Conservation (phyloP, 2,329 filamentous ascomycete genomes). For the Xylaria hypoxylon region DNA sequence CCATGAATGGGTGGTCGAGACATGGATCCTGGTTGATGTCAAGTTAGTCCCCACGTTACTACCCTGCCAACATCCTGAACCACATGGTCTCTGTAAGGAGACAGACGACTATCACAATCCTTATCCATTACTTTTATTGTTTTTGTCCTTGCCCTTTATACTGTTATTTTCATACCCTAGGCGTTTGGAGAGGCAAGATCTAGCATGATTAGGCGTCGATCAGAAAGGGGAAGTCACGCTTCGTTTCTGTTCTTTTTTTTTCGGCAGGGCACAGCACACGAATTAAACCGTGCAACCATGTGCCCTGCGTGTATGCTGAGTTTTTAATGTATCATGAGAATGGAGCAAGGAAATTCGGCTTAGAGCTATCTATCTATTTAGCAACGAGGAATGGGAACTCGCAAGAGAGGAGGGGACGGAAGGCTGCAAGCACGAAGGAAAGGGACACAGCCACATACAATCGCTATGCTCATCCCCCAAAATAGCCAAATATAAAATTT, state of each 20-base stretch:
- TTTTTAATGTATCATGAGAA: conserved; percentile 33
- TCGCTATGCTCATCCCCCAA: conserved; percentile 19
- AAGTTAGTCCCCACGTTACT: not conserved
- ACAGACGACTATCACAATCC: conserved; percentile 35
- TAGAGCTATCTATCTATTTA: conserved; percentile 26
- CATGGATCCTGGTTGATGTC: not conserved
- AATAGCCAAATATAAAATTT: conserved; percentile 22
- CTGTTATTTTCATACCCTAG: conserved; percentile 39
- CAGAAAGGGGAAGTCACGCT: conserved; percentile 43
- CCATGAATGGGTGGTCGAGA: not conserved
- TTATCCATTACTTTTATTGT: conserved; percentile 36
- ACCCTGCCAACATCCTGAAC: not conserved
- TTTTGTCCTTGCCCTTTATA: conserved; percentile 22
- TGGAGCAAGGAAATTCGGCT: conserved; percentile 19
- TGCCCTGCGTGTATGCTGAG: conserved; percentile 31
- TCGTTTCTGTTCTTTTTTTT: conserved; percentile 34
- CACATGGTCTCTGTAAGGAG: not conserved
- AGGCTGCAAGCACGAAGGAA: conserved; percentile 13
- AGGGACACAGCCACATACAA: conserved; percentile 11
- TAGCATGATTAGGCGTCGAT: conserved; percentile 48
- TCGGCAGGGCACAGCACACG: conserved; percentile 21
- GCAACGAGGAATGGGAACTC: conserved; percentile 34
- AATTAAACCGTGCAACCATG: not conserved
- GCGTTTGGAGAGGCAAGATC: conserved; percentile 41
- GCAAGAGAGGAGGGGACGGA: conserved; percentile 23